These are phyloP conservation scores for Microsporum canis DNA, from an alignment of 2,329 filamentous ascomycete genomes.

Conservation along the genomic window DNA sequence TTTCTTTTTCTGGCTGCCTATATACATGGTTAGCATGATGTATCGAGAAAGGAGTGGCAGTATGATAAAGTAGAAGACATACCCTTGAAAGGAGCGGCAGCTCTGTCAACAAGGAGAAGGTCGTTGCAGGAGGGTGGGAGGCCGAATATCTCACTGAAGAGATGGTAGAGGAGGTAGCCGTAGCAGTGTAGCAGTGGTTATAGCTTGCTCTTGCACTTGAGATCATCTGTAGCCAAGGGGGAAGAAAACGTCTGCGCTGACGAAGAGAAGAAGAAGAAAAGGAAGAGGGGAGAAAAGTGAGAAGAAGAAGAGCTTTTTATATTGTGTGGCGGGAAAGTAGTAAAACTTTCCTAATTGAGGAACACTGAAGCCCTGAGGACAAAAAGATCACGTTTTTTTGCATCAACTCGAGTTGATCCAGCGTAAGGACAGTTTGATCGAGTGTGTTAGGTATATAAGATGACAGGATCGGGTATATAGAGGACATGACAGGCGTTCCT, in stretches of 20 bases:
- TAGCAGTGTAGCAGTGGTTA: neutral
- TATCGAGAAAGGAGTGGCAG: neutral
- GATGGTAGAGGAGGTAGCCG: neutral
- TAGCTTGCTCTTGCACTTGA: neutral
- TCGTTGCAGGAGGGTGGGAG: neutral
- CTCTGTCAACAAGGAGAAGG: neutral
- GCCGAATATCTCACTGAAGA: neutral
- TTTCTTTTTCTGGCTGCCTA: neutral
- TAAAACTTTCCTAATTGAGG: neutral
- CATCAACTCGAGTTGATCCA: neutral
- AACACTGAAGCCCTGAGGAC: neutral
- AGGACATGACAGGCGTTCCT: neutral
- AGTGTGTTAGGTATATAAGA: neutral
- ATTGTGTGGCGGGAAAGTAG: neutral
- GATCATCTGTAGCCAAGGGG: neutral
- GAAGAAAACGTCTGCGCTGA: conserved; percentile 4
- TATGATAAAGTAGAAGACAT: neutral
- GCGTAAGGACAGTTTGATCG: neutral
- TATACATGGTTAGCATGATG: neutral
- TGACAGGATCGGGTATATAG: neutral
- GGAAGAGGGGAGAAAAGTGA: conserved; percentile 6
- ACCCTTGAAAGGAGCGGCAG: neutral
- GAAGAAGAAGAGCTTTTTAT: conserved; percentile 6
- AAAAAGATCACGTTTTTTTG: neutral
- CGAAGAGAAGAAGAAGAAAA: conserved; percentile 6